Evolutionary conservation across 2,329 filamentous ascomycete genomes (phyloP).

Genomic region (Curvularia sp.): DNA sequence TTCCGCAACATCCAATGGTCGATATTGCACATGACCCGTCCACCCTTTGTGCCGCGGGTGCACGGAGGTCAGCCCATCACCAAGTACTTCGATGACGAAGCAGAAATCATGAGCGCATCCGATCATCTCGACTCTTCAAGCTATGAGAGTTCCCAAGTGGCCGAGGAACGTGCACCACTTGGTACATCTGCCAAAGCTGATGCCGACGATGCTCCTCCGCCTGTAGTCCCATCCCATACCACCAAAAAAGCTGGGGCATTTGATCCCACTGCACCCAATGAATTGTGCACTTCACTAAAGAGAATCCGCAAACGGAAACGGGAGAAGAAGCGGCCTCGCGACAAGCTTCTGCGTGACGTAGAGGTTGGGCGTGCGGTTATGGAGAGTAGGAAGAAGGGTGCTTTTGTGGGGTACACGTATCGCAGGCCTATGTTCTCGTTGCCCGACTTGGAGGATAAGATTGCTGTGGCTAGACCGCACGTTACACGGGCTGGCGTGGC

Average conservation of each 20-base stretch:
- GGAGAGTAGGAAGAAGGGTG: constrained; percentile 79
- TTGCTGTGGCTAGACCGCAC: constrained; percentile 11
- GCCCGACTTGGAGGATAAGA: constrained; percentile 37
- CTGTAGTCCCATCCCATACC: background rate
- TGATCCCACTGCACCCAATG: constrained; percentile 2
- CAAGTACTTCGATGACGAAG: constrained; percentile 88
- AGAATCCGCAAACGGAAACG: constrained; percentile 61
- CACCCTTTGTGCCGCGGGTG: constrained; percentile 82
- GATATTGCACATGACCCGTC: constrained; percentile 70
- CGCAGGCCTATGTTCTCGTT: constrained; percentile 58
- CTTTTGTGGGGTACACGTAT: constrained; percentile 92
- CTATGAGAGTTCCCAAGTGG: constrained; percentile 25
- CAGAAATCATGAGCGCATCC: constrained; percentile 62
- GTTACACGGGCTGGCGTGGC: constrained; percentile 7
- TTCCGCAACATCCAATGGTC: constrained; percentile 84
- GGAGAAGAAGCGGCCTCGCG: constrained; percentile 81
- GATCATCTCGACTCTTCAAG: constrained; percentile 49
- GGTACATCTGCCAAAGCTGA: background rate
- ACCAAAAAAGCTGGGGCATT: background rate
- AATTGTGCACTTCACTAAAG: constrained; percentile 11
- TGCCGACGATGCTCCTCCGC: background rate
- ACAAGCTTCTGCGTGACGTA: constrained; percentile 80
- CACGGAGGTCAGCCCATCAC: constrained; percentile 62
- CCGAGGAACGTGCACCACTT: background rate
- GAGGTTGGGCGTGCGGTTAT: constrained; percentile 71